Conservation (phyloP, 2,329 filamentous ascomycete genomes). For the Penicillium sp. region DNA sequence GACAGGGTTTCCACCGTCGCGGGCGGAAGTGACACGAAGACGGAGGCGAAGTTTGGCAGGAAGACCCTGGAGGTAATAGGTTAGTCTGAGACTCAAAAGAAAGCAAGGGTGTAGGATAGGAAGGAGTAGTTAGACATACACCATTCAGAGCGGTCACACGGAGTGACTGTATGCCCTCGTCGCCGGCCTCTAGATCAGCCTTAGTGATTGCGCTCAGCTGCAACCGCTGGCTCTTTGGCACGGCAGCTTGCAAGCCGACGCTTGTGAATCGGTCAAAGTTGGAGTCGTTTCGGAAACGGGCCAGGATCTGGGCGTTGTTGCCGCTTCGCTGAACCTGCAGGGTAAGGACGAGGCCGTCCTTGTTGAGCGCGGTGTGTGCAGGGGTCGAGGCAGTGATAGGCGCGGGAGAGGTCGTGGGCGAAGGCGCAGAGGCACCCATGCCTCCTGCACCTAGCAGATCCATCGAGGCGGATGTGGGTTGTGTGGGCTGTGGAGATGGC, state of each 20-base stretch:
- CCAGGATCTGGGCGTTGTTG: conserved; percentile 70
- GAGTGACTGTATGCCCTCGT: conserved; percentile 88
- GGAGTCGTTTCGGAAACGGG: conserved; percentile 77
- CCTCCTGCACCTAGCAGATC: conserved; percentile 43
- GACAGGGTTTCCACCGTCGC: conserved; percentile 66
- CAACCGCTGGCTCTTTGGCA: conserved; percentile 93
- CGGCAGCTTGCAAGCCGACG: conserved; percentile 87
- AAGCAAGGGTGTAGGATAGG: neutral
- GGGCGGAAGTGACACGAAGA: conserved; percentile 77
- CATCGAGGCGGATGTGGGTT: conserved; percentile 42
- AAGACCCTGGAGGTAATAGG: conserved; percentile 57
- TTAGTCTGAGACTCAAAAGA: conserved; percentile 26
- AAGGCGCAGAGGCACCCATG: conserved; percentile 29
- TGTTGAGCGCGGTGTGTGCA: conserved; percentile 74
- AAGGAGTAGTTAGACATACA: conserved; percentile 60
- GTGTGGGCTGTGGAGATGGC: conserved; percentile 49
- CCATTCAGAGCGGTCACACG: conserved; percentile 79
- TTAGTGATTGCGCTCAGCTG: conserved; percentile 88
- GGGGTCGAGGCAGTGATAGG: conserved; percentile 46
- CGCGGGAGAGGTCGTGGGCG: conserved; percentile 49
- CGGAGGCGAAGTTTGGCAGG: conserved; percentile 70
- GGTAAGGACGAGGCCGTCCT: conserved; percentile 76
- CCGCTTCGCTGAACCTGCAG: conserved; percentile 77
- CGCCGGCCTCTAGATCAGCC: conserved; percentile 69
- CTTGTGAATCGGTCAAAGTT: conserved; percentile 63